Percentiles rank a stretch among this genome's conserved stretches.
These are phyloP conservation scores for Moelleriella libera DNA, from an alignment of 2,329 filamentous ascomycete species.

Conservation along the genomic window DNA sequence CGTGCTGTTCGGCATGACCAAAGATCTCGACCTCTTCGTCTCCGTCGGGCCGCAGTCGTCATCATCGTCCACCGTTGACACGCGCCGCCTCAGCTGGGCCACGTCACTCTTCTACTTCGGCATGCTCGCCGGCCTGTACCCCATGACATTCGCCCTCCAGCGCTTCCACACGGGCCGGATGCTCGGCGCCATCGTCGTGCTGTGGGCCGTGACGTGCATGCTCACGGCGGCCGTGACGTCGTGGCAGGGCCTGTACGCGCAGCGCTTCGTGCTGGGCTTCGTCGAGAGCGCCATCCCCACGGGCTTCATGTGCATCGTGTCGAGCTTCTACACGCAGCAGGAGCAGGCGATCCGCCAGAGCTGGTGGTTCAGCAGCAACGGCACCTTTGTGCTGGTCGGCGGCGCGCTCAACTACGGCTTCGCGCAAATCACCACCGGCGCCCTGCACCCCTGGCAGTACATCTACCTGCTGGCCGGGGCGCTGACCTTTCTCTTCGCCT, in stretches of 20 bases:
- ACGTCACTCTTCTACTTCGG: slow-evolving; percentile 72
- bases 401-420: slow-evolving; percentile 54
- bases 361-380: slow-evolving; percentile 51
- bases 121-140: slow-evolving; percentile 61
- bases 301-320: slow-evolving; percentile 50
- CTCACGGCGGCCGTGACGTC: slow-evolving; percentile 51
- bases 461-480: slow-evolving; percentile 53
- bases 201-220: slow-evolving; percentile 56
- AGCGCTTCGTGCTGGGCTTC: slow-evolving; percentile 51
- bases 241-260: slow-evolving; percentile 48
- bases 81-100: slow-evolving; percentile 58
- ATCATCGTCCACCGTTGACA: slow-evolving; percentile 44
- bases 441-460: slow-evolving; percentile 51
- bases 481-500: slow-evolving; percentile 49
- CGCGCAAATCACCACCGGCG: slow-evolving; percentile 42
- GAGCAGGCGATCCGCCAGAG: slow-evolving; percentile 52
- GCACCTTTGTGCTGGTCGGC: slow-evolving; percentile 48
- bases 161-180: slow-evolving; percentile 51
- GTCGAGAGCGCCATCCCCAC: slow-evolving; percentile 53
- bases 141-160: slow-evolving; percentile 58
- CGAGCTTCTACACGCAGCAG: slow-evolving; percentile 47
- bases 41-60: slow-evolving; percentile 19
- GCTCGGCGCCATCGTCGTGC: slow-evolving; percentile 45
- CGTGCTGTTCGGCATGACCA: slow-evolving; percentile 63
- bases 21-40: slow-evolving; percentile 46